Evolutionary conservation across 257 asterid genomes (phyloP), one percentile per base, ranked within the genome.

Genomic region (Hygrophila difformis): DNA sequence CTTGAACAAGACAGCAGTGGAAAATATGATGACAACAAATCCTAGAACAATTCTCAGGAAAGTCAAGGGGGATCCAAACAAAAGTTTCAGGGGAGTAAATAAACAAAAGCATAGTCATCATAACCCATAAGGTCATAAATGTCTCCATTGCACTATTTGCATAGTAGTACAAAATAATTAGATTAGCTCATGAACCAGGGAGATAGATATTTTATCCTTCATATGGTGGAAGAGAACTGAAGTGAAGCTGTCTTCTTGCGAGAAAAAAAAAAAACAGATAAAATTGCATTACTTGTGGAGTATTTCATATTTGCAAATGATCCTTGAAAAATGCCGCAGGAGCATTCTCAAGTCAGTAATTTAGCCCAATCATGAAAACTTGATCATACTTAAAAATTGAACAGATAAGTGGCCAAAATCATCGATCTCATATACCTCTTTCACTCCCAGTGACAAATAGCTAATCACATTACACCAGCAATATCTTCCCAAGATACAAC

Each of bases 1-100:
- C 72, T 81, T 81, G 69, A 81, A 69, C 80, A 84, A 57, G 77
- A 76, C 49, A 20, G 77, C 87, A 53, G 74, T 76, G 44, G 74
- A 63, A 75, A 79, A 84, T 51, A 81, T 73, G 42, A 81, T 65
- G 53, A 73, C 79, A 58, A 68, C 74, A 70, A 84, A 81, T 9
- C 84, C 95, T 81, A 71, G 37, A 62, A 19, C 31, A 18, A 45
- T 14, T 49, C 55, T 47, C 8, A 5, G 33, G 48, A 34, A 59
- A 37, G 26, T n/a, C 47, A 47, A 51, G 52, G 41, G n/a, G 26
- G 35, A 10, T 26, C 15, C 26, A 21, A n/a, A 36, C 26, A 20
- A 33, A 10, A 21, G 18, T 7, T 26, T 39, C 29, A 24, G 29
- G 7, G n/a, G n/a, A n/a, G n/a, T 53, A 53, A 14, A 47, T 0